These are phyloP conservation scores for Jackrogersella multiformis DNA, from an alignment of 495 filamentous ascomycete genomes.

Conservation along the genomic window DNA sequence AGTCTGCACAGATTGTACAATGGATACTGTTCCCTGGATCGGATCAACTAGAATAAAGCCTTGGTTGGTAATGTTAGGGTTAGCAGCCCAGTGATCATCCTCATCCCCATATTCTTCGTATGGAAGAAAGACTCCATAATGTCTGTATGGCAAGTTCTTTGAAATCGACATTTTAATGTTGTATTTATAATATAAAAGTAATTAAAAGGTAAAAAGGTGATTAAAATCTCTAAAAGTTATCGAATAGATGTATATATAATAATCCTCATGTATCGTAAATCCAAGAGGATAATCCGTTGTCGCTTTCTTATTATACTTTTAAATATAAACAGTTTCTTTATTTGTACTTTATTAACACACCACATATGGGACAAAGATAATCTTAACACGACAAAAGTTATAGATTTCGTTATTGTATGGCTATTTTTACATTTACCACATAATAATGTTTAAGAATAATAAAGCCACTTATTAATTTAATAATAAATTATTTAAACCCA, in stretches of 20 bases:
- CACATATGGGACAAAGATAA: too few relatives aligned
- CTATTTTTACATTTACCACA: too few relatives aligned
- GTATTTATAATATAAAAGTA: background rate
- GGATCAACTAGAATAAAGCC: constrained; percentile 2
- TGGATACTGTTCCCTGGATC: background rate
- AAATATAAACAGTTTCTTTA: too few relatives aligned
- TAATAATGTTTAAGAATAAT: too few relatives aligned
- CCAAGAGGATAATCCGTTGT: too few relatives aligned
- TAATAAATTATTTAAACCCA: too few relatives aligned
- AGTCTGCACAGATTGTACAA: background rate
- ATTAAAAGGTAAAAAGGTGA: background rate
- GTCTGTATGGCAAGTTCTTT: background rate
- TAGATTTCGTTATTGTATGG: too few relatives aligned
- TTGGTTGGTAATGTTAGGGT: background rate
- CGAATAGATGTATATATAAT: background rate
- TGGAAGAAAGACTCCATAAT: constrained; percentile 3
- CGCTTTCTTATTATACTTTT: too few relatives aligned
- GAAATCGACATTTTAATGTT: background rate
- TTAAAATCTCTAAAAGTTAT: background rate
- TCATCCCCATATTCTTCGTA: background rate
- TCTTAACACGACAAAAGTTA: too few relatives aligned
- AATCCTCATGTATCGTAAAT: background rate
- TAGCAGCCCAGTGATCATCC: background rate
- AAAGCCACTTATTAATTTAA: too few relatives aligned
- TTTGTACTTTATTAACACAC: too few relatives aligned